Conservation (phyloP, 345 rosid species). For the Theobroma cacao region DNA sequence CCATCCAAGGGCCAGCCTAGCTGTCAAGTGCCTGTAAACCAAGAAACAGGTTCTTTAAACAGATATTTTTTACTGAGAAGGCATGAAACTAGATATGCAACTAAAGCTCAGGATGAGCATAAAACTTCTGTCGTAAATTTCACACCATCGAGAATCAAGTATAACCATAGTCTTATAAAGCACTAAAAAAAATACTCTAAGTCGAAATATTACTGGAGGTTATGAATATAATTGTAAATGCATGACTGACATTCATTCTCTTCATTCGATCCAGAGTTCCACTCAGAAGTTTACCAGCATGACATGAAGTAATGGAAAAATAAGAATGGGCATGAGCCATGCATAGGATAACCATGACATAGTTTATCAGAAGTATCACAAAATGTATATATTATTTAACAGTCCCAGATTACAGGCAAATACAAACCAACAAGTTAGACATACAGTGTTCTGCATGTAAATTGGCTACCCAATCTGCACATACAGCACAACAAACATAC, state of each 20-base stretch:
- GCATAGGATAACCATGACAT: not conserved
- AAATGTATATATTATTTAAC: not conserved
- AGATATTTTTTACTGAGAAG: not conserved
- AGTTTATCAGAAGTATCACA: not conserved
- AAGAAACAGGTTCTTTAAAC: not conserved
- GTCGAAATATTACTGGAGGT: not conserved
- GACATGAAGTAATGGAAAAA: not conserved
- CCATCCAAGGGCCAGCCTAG: slow-evolving; percentile 92
- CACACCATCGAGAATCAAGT: not conserved
- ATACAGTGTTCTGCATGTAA: not conserved
- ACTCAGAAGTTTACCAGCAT: slow-evolving; percentile 1
- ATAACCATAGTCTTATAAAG: not conserved
- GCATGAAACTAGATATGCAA: not conserved
- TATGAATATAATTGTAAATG: not conserved
- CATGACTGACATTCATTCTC: not conserved
- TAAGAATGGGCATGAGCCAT: not conserved
- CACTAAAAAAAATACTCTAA: not conserved
- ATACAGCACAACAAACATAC: not conserved
- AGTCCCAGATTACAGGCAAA: not conserved
- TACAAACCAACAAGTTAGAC: not conserved
- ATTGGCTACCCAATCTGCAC: not conserved
- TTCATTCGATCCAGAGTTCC: not conserved
- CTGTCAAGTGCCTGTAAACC: slow-evolving; percentile 70
- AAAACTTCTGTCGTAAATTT: not conserved
- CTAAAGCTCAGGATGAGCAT: not conserved